phyloP scores from a whole-genome alignment of 495 filamentous ascomycete species.

The Daldinia loculata region DNA sequence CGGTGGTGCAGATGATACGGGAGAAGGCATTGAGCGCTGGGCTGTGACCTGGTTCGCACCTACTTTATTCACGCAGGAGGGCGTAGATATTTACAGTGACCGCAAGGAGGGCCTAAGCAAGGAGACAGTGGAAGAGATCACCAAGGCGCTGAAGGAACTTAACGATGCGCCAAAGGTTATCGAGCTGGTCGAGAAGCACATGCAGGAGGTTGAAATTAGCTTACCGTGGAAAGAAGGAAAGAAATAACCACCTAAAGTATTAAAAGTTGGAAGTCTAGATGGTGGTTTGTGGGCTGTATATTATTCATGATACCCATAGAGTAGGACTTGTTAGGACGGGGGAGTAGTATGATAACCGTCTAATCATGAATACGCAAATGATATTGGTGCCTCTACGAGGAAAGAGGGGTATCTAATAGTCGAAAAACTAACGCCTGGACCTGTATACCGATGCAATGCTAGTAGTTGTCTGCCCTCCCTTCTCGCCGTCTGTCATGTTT shows the following conservation, averaged over 20 bases:
- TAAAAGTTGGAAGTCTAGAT: background rate
- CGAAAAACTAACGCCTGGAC: slow-evolving; percentile 6
- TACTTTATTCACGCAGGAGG: slow-evolving; percentile 77
- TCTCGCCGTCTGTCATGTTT: slow-evolving; percentile 28
- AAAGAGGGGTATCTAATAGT: slow-evolving; percentile 34
- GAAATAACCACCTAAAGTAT: background rate
- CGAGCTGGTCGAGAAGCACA: slow-evolving; percentile 52
- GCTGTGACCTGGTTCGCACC: slow-evolving; percentile 79
- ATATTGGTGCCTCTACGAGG: slow-evolving; percentile 10
- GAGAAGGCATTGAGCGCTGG: slow-evolving; percentile 60
- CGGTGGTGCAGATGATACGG: slow-evolving; percentile 44
- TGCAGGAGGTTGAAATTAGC: slow-evolving; percentile 55
- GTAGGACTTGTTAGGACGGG: background rate
- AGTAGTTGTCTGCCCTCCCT: slow-evolving; percentile 32
- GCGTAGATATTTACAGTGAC: slow-evolving; percentile 75
- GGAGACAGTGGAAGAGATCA: slow-evolving; percentile 56
- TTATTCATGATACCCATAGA: slow-evolving; percentile 29
- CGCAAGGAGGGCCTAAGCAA: slow-evolving; percentile 59
- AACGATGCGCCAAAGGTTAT: slow-evolving; percentile 50
- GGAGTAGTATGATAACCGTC: background rate
- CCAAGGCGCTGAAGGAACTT: slow-evolving; percentile 54
- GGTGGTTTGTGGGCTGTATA: background rate
- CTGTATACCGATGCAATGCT: slow-evolving; percentile 15
- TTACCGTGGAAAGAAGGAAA: slow-evolving; percentile 55
- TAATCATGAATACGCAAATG: slow-evolving; percentile 1